A percentile compares a stretch with the other conserved stretches of the same genome.
phyloP scores from a whole-genome alignment of 2,329 filamentous ascomycete species.

The Tolypocladium guangdongense region DNA sequence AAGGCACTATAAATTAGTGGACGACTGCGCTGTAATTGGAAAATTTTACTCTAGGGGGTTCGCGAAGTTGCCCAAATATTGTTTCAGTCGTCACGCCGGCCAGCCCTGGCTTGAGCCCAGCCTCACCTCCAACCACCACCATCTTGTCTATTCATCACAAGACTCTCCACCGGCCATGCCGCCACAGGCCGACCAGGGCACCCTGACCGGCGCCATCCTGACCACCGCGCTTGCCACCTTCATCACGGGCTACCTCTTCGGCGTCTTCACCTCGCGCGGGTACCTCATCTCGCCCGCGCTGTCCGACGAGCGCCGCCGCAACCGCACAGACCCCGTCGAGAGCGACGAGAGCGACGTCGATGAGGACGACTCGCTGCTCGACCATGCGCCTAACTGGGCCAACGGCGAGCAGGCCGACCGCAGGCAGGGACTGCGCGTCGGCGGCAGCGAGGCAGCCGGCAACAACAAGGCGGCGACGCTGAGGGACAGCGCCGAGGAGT shows the following conservation, averaged over 20 bases:
- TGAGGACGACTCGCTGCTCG: conserved; percentile 45
- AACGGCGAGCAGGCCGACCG: conserved; percentile 50
- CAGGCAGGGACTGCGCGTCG: conserved; percentile 40
- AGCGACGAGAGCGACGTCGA: conserved; percentile 60
- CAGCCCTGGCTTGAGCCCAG: neutral
- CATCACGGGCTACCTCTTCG: conserved; percentile 70
- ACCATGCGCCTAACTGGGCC: conserved; percentile 58
- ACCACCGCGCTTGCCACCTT: conserved; percentile 65
- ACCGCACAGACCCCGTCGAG: conserved; percentile 50
- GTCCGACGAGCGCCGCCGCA: conserved; percentile 43
- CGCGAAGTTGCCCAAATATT: no score
- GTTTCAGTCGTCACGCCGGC: neutral
- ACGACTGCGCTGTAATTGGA: no score
- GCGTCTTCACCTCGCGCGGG: conserved; percentile 57
- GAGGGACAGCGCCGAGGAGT: conserved; percentile 55
- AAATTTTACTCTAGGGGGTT: no score
- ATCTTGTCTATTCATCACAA: neutral
- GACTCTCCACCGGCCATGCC: conserved; percentile 12
- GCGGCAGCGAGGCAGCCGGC: conserved; percentile 10
- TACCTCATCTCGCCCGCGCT: conserved; percentile 48
- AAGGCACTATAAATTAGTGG: no score
- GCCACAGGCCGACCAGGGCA: conserved; percentile 21
- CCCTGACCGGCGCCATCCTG: conserved; percentile 50
- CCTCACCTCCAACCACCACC: neutral
- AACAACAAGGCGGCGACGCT: conserved; percentile 18